These are phyloP conservation scores for Talaromyces trachyspermus DNA, from an alignment of 495 filamentous ascomycete genomes.

Conservation along the genomic window DNA sequence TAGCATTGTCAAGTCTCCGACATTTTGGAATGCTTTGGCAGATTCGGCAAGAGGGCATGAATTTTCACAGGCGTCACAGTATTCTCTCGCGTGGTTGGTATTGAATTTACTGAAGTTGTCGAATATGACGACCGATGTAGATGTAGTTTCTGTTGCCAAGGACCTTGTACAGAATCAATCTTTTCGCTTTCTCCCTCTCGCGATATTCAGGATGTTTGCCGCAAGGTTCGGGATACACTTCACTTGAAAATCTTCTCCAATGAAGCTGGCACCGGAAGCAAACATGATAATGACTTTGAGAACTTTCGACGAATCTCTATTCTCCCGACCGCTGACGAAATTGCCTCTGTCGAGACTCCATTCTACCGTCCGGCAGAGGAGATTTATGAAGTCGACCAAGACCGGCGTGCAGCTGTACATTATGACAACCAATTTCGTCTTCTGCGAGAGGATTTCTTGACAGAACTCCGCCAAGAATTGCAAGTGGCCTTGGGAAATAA, in stretches of 20 bases:
- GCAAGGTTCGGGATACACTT: too few relatives aligned
- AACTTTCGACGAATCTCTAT: constrained; percentile 58
- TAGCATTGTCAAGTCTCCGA: constrained; percentile 43
- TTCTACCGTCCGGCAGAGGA: too few relatives aligned
- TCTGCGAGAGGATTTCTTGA: too few relatives aligned
- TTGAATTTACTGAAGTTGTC: constrained; percentile 42
- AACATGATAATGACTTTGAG: constrained; percentile 70
- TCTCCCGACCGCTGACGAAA: constrained; percentile 60
- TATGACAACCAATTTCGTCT: too few relatives aligned
- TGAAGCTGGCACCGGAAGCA: constrained; percentile 43
- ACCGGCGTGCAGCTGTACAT: too few relatives aligned
- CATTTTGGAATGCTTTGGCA: constrained; percentile 47
- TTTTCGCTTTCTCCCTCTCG: constrained; percentile 21
- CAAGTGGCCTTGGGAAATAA: too few relatives aligned
- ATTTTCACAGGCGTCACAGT: constrained; percentile 25
- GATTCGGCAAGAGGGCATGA: constrained; percentile 20
- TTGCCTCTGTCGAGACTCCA: too few relatives aligned
- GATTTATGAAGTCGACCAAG: too few relatives aligned
- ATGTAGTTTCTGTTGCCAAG: constrained; percentile 14
- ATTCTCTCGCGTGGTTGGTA: constrained; percentile 50
- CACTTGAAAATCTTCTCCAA: constrained; percentile 26
- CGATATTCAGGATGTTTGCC: constrained; percentile 18
- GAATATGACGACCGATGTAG: neutral
- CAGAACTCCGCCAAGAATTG: too few relatives aligned
- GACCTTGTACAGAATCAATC: constrained; percentile 12